A percentile compares a stretch with the other conserved stretches of the same genome.
phyloP scores from a whole-genome alignment of 257 asterid genomes.

The Solanum dulcamara region DNA sequence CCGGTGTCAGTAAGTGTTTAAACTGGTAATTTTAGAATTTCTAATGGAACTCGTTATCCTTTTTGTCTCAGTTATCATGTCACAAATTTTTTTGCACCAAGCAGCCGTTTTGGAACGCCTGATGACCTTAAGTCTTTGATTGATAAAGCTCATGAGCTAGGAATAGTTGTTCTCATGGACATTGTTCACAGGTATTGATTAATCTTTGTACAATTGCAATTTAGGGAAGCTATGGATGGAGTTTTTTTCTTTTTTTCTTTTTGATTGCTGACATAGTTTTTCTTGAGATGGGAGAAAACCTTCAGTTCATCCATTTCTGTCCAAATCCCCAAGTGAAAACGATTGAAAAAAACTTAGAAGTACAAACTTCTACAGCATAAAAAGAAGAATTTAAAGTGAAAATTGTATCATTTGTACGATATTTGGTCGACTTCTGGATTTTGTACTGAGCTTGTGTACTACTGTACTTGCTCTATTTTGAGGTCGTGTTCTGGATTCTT shows the following conservation, averaged over 20 bases:
- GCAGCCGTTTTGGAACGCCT: slow-evolving; percentile 97
- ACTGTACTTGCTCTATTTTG: not conserved
- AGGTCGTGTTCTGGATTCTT: not conserved
- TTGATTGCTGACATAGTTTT: not conserved
- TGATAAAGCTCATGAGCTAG: slow-evolving; percentile 96
- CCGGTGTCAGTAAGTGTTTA: not conserved
- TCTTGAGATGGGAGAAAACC: not conserved
- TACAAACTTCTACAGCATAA: not conserved
- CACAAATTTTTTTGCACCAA: slow-evolving; percentile 97
- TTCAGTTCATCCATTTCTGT: not conserved
- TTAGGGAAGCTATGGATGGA: not conserved
- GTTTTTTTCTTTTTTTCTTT: not conserved
- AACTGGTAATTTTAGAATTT: not conserved
- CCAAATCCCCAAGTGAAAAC: not conserved
- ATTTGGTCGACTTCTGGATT: not conserved
- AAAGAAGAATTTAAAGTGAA: not conserved
- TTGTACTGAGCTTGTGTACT: not conserved
- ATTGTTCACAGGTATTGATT: slow-evolving; percentile 86
- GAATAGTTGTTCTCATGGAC: slow-evolving; percentile 94
- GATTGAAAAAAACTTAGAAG: not conserved
- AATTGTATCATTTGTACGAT: not conserved
- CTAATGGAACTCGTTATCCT: slow-evolving; percentile 13
- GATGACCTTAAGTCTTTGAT: slow-evolving; percentile 93
- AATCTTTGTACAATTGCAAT: not conserved
- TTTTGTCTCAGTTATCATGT: slow-evolving; percentile 78